phyloP scores from a whole-genome alignment of 306 rosid genomes.

The Argentina anserina region DNA sequence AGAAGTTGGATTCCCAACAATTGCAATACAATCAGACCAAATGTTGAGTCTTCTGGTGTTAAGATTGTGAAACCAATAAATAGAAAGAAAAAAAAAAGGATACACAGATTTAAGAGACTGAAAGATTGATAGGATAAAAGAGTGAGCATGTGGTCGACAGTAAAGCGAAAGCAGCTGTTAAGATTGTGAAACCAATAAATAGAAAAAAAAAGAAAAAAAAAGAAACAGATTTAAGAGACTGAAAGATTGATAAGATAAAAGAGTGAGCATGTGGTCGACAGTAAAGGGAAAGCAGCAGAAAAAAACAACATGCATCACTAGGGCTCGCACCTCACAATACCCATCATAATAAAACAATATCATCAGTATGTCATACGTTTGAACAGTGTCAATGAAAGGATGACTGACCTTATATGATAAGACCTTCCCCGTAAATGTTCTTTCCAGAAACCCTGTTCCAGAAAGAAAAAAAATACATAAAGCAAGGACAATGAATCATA shows the following conservation, averaged over 20 bases:
- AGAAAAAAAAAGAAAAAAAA: no score
- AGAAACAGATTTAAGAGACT: background rate
- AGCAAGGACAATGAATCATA: constrained; percentile 24
- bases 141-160: background rate
- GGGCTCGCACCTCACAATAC: background rate
- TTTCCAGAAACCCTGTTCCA: constrained; percentile 90
- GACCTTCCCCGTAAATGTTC: constrained; percentile 92
- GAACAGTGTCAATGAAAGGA: constrained; percentile 16
- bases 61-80: background rate
- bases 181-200: background rate
- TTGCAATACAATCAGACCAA: background rate
- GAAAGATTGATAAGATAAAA: background rate
- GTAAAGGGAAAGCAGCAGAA: background rate
- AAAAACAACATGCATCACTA: background rate
- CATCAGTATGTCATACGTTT: background rate
- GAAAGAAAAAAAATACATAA: constrained; percentile 14
- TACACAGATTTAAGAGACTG: background rate
- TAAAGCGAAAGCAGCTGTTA: background rate
- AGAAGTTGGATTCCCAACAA: background rate
- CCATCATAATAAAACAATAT: background rate
- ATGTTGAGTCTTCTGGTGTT: background rate
- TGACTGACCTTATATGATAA: constrained; percentile 80
- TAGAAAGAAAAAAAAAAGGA: no score
- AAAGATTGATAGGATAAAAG: background rate
- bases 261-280: background rate